These are phyloP conservation scores for Candida suzukii DNA, from an alignment of 805 yeast species.

Conservation along the genomic window DNA sequence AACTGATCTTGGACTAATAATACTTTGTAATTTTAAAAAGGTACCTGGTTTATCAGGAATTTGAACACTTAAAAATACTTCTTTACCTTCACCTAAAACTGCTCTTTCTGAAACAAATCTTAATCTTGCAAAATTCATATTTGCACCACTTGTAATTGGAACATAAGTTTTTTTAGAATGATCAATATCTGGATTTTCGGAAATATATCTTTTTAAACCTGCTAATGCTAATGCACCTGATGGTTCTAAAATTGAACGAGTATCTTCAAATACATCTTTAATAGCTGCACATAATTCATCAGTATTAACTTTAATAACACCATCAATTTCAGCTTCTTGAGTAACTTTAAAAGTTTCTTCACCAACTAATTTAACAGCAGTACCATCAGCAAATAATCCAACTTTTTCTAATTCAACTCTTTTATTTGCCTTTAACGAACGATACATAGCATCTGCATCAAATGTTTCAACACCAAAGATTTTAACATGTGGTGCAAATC, in stretches of 20 bases:
- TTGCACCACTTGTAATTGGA: constrained; percentile 91
- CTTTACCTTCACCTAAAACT: constrained; percentile 96
- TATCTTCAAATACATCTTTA: constrained; percentile 93
- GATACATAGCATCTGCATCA: constrained; percentile 90
- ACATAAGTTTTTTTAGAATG: constrained; percentile 67
- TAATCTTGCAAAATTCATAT: constrained; percentile 94
- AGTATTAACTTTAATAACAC: constrained; percentile 74
- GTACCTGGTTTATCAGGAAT: constrained; percentile 94
- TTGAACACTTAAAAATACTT: constrained; percentile 82
- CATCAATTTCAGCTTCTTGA: constrained; percentile 70
- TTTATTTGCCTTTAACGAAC: constrained; percentile 51
- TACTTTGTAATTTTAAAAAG: constrained; percentile 65
- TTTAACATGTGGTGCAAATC: constrained; percentile 96
- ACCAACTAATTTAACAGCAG: constrained; percentile 88
- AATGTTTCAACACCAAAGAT: constrained; percentile 92
- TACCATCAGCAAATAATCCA: constrained; percentile 98
- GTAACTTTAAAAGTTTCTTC: constrained; percentile 86
- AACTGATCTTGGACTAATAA: constrained; percentile 80
- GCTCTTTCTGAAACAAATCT: constrained; percentile 97
- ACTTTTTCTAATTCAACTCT: constrained; percentile 59
- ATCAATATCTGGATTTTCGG: constrained; percentile 59
- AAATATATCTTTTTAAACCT: constrained; percentile 80
- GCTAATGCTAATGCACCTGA: constrained; percentile 97
- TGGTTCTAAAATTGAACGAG: constrained; percentile 91
- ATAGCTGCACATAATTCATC: constrained; percentile 96